A percentile compares a stretch with the other conserved stretches of the same genome.
These are phyloP conservation scores for Phialocephala sp. DNA, from an alignment of 2,329 filamentous ascomycete species.

Conservation along the genomic window DNA sequence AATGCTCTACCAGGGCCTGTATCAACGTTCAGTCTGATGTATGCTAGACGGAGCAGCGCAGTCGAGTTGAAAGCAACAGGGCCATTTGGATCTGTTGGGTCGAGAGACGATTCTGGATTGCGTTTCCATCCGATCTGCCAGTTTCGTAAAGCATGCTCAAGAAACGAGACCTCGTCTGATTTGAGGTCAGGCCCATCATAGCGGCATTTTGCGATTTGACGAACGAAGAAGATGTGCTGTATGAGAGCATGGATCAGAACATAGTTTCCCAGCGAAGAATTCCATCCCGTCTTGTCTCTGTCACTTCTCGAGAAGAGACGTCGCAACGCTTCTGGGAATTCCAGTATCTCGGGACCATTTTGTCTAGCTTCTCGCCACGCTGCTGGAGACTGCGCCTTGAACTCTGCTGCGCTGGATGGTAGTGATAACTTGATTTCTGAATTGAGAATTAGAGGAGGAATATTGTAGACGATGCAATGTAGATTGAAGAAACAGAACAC, in stretches of 20 bases:
- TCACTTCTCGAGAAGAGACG: slow-evolving; percentile 52
- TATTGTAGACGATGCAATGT: slow-evolving; percentile 66
- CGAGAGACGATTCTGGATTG: slow-evolving; percentile 42
- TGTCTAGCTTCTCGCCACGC: slow-evolving; percentile 49
- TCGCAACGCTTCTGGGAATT: slow-evolving; percentile 62
- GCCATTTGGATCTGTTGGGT: slow-evolving; percentile 60
- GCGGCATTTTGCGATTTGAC: slow-evolving; percentile 49
- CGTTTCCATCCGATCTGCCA: slow-evolving; percentile 66
- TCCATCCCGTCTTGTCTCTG: slow-evolving; percentile 52
- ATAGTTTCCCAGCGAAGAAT: slow-evolving; percentile 68
- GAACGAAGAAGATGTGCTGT: slow-evolving; percentile 73
- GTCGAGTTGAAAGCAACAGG: slow-evolving; percentile 70
- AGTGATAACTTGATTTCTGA: slow-evolving; percentile 62
- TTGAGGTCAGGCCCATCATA: slow-evolving; percentile 47
- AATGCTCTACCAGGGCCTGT: slow-evolving; percentile 66
- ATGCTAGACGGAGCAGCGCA: slow-evolving; percentile 63
- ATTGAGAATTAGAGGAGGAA: slow-evolving; percentile 62
- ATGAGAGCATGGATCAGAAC: slow-evolving; percentile 74
- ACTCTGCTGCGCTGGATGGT: slow-evolving; percentile 60
- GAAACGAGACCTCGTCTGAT: slow-evolving; percentile 52
- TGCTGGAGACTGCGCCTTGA: slow-evolving; percentile 62
- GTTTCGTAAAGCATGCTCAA: slow-evolving; percentile 51
- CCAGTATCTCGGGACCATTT: slow-evolving; percentile 43
- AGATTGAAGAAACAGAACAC: slow-evolving; percentile 68
- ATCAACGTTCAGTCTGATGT: slow-evolving; percentile 71